Evolutionary conservation across 352 stramenopile species (phyloP).

Genomic region (Globisporangium yorkense): DNA sequence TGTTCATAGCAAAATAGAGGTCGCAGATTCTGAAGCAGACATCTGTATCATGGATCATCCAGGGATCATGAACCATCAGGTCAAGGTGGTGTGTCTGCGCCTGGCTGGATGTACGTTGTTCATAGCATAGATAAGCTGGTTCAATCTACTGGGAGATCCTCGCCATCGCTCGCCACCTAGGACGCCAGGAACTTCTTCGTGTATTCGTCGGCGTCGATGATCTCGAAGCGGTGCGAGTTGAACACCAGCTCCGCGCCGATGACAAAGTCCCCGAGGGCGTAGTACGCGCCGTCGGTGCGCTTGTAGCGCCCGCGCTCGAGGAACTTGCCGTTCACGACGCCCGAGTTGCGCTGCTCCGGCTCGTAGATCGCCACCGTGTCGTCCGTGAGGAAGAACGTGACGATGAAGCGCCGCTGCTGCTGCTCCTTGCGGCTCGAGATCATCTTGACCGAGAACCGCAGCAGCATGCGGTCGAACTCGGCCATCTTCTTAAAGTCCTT

Average conservation of each 20-base stretch:
- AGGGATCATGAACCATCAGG: too few species aligned
- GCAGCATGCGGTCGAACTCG: slow-evolving; percentile 66
- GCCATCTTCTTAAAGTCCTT: slow-evolving; percentile 83
- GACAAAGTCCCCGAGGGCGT: slow-evolving; percentile 52
- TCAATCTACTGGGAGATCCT: neutral
- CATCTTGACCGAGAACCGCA: slow-evolving; percentile 67
- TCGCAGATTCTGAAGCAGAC: too few species aligned
- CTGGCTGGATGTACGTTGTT: too few species aligned
- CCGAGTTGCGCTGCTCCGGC: slow-evolving; percentile 70
- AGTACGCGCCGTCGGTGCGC: slow-evolving; percentile 43
- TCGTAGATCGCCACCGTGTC: slow-evolving; percentile 78
- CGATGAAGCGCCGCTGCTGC: slow-evolving; percentile 69
- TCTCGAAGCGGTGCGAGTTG: slow-evolving; percentile 71
- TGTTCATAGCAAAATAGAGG: too few species aligned
- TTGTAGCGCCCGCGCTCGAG: slow-evolving; percentile 77
- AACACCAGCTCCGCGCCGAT: slow-evolving; percentile 51
- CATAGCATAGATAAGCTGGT: neutral
- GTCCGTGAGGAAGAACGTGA: slow-evolving; percentile 81
- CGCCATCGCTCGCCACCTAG: slow-evolving; percentile 9
- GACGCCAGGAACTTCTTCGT: slow-evolving; percentile 75
- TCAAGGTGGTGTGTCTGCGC: too few species aligned
- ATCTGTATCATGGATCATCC: too few species aligned
- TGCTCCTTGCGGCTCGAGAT: slow-evolving; percentile 74
- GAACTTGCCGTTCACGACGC: slow-evolving; percentile 80
- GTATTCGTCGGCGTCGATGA: slow-evolving; percentile 78